Evolutionary conservation across 768 basidiomycete genomes (phyloP).

Genomic region (Tephrocybe rancida): DNA sequence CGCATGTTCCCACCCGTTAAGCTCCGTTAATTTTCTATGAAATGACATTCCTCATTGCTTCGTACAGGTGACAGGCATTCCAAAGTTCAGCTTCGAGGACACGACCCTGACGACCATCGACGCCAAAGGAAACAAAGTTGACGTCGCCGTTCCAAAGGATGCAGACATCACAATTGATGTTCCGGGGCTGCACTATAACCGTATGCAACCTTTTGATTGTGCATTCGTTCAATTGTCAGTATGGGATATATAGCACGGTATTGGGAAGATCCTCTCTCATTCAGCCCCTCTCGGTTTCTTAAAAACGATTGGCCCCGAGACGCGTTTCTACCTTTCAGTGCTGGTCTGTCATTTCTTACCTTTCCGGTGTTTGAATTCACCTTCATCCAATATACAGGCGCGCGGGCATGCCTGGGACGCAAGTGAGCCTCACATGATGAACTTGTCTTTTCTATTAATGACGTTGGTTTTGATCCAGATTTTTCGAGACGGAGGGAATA

Average conservation of each 20-base stretch:
- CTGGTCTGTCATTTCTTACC: slow-evolving; percentile 29
- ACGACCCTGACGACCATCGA: slow-evolving; percentile 39
- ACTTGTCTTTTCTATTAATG: neutral
- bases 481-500: slow-evolving; percentile 54
- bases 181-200: slow-evolving; percentile 51
- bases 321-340: slow-evolving; percentile 56
- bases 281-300: slow-evolving; percentile 51
- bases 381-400: slow-evolving; percentile 25
- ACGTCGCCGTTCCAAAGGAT: slow-evolving; percentile 45
- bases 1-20: slow-evolving; percentile 49
- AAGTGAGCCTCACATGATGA: slow-evolving; percentile 26
- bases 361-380: neutral
- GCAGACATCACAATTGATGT: slow-evolving; percentile 37
- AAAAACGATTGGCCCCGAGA: slow-evolving; percentile 51
- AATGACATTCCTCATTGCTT: neutral
- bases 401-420: slow-evolving; percentile 48
- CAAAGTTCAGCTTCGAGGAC: slow-evolving; percentile 49
- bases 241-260: slow-evolving; percentile 43
- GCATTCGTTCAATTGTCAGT: neutral
- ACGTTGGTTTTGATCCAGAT: slow-evolving; percentile 27
- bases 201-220: slow-evolving; percentile 27
- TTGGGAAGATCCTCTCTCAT: slow-evolving; percentile 54
- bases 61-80: slow-evolving; percentile 38
- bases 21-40: slow-evolving; percentile 1
- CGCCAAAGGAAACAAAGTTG: slow-evolving; percentile 36